A percentile compares a stretch with the other conserved stretches of the same genome.
Evolutionary conservation across 129 eudicot species (phyloP).

Genomic region (Ambrosia trifida): DNA sequence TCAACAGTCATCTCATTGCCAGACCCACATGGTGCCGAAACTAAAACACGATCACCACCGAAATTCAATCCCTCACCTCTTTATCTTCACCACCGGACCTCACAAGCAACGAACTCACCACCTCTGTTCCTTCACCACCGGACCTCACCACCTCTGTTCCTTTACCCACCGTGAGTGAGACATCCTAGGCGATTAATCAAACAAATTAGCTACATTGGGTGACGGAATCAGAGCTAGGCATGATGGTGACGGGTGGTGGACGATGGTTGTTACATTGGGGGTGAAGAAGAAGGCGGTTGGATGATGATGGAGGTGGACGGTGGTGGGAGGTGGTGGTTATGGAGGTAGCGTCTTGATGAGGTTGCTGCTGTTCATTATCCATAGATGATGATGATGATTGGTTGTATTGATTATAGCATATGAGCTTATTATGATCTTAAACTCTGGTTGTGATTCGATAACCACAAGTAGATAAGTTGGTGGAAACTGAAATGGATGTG

Average conservation of each 20-base stretch:
- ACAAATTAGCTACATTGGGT: too few species aligned
- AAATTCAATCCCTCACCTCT: too few species aligned
- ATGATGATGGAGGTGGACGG: too few species aligned
- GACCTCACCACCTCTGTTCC: too few species aligned
- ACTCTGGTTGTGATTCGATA: conserved; percentile 29
- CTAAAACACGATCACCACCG: conserved; percentile 34
- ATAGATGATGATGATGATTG: conserved; percentile 37
- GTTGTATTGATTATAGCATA: conserved; percentile 40
- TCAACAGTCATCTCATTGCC: conserved; percentile 6
- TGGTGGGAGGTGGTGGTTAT: too few species aligned
- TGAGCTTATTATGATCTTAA: conserved; percentile 30
- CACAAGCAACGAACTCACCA: conserved; percentile 14
- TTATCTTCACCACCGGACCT: conserved; percentile 23
- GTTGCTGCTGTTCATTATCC: conserved; percentile 43
- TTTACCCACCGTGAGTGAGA: too few species aligned
- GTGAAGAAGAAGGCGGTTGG: too few species aligned
- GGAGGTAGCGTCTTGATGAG: conserved; percentile 91
- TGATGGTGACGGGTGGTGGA: too few species aligned
- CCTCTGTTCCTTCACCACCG: too few species aligned
- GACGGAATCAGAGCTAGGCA: too few species aligned
- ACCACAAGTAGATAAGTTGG: conserved; percentile 41
- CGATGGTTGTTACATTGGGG: too few species aligned
- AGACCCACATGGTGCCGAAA: conserved; percentile 24
- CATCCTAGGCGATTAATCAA: too few species aligned
- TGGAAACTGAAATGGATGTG: conserved; percentile 31